Conservation (phyloP, 495 filamentous ascomycete species). For the Letharia columbiana region DNA sequence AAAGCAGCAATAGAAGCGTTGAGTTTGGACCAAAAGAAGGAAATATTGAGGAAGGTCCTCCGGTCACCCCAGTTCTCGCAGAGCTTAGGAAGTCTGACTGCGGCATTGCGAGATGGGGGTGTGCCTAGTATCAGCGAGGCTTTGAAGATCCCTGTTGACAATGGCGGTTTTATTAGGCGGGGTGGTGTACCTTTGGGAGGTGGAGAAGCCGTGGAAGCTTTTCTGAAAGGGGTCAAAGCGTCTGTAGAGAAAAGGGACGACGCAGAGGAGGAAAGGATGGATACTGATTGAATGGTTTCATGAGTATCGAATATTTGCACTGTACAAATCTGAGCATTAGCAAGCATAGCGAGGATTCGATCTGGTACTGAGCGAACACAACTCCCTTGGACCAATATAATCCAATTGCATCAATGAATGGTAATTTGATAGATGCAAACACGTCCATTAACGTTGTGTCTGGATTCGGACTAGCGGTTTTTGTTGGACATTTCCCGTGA, state of each 20-base stretch:
- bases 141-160: constrained; percentile 64
- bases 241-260: constrained; percentile 53
- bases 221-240: constrained; percentile 77
- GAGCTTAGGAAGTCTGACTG: constrained; percentile 71
- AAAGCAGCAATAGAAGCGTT: constrained; percentile 67
- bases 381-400: neutral
- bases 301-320: neutral
- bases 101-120: constrained; percentile 86
- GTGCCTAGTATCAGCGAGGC: constrained; percentile 84
- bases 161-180: constrained; percentile 66
- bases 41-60: constrained; percentile 73
- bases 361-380: neutral
- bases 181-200: constrained; percentile 78
- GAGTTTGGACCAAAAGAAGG: constrained; percentile 67
- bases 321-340: neutral
- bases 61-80: constrained; percentile 86
- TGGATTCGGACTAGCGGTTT: neutral
- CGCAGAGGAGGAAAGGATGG: constrained; percentile 36
- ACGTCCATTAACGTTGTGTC: neutral
- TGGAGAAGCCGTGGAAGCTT: constrained; percentile 80
- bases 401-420: neutral
- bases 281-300: constrained; percentile 34
- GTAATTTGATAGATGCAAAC: neutral
- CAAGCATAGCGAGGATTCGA: neutral
- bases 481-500: neutral